These are phyloP conservation scores for Parachaetomium inaequale DNA, from an alignment of 495 filamentous ascomycete species.

Conservation along the genomic window DNA sequence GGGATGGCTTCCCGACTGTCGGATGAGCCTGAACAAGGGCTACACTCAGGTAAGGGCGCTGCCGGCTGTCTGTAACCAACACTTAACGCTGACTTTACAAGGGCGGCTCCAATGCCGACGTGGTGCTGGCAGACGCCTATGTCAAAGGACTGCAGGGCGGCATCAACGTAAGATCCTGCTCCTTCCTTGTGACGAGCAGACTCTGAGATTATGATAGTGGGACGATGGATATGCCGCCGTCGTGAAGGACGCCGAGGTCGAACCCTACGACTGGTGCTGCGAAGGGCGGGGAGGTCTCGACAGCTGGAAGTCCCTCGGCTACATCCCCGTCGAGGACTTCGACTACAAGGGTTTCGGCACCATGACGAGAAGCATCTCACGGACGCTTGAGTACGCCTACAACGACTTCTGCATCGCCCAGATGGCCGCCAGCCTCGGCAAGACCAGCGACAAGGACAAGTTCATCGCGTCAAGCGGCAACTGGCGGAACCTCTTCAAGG, in stretches of 20 bases:
- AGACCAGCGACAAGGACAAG: conserved; percentile 54
- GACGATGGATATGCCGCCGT: conserved; percentile 67
- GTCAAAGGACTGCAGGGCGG: conserved; percentile 60
- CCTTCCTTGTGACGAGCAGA: neutral
- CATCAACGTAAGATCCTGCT: conserved; percentile 50
- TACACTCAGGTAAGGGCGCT: conserved; percentile 53
- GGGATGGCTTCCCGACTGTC: conserved; percentile 67
- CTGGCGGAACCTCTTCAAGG: conserved; percentile 67
- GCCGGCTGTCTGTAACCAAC: neutral
- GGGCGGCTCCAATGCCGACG: conserved; percentile 79
- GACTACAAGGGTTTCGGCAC: conserved; percentile 65
- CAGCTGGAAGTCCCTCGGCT: conserved; percentile 64
- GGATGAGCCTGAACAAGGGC: conserved; percentile 61
- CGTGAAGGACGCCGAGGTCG: conserved; percentile 70
- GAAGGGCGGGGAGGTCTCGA: conserved; percentile 66
- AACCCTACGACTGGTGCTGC: conserved; percentile 67
- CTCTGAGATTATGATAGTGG: conserved; percentile 43
- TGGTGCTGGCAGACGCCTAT: conserved; percentile 65
- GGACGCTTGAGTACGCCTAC: conserved; percentile 74
- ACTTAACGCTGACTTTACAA: conserved; percentile 5
- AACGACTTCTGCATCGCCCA: conserved; percentile 72
- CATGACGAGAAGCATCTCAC: conserved; percentile 65
- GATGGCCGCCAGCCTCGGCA: conserved; percentile 55
- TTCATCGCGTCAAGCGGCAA: conserved; percentile 59
- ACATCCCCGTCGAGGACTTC: conserved; percentile 66